A percentile compares a stretch with the other conserved stretches of the same genome.
These are phyloP conservation scores for Sporothrix luriei DNA, from an alignment of 2,329 filamentous ascomycete genomes.

Conservation along the genomic window DNA sequence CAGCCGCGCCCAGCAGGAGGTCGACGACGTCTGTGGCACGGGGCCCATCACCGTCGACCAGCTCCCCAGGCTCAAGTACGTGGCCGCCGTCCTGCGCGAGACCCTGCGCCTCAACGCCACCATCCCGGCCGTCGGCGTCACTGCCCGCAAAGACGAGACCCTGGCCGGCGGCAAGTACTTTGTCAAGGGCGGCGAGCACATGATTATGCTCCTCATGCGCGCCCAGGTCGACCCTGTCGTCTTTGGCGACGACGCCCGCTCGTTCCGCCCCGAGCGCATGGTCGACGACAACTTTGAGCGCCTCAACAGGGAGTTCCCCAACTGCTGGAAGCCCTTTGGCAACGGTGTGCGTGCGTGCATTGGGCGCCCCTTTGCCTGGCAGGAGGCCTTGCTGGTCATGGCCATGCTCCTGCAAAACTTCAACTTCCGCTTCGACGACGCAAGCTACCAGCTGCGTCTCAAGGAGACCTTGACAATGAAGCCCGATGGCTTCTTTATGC, in stretches of 20 bases:
- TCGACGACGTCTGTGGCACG: constrained; percentile 54
- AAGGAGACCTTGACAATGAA: constrained; percentile 61
- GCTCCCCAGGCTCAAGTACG: constrained; percentile 43
- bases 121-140: constrained; percentile 37
- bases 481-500: constrained; percentile 62
- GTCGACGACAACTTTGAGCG: constrained; percentile 52
- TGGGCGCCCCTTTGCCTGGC: constrained; percentile 57
- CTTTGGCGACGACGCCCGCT: constrained; percentile 58
- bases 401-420: constrained; percentile 70
- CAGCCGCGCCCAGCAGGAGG: constrained; percentile 54
- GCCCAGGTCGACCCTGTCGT: constrained; percentile 59
- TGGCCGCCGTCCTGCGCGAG: constrained; percentile 54
- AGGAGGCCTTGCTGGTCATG: constrained; percentile 51
- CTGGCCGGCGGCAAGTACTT: constrained; percentile 54
- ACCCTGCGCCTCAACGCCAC: constrained; percentile 52
- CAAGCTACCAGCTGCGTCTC: constrained; percentile 58
- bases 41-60: constrained; percentile 53
- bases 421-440: constrained; percentile 63
- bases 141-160: constrained; percentile 41
- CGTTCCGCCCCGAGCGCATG: constrained; percentile 65
- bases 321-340: constrained; percentile 57
- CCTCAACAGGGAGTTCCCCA: constrained; percentile 42
- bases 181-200: constrained; percentile 50
- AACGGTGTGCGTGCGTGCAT: constrained; percentile 58
- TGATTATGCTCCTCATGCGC: constrained; percentile 47